Conservation (phyloP, 768 basidiomycete species). For the Sarcodon aspratus region DNA sequence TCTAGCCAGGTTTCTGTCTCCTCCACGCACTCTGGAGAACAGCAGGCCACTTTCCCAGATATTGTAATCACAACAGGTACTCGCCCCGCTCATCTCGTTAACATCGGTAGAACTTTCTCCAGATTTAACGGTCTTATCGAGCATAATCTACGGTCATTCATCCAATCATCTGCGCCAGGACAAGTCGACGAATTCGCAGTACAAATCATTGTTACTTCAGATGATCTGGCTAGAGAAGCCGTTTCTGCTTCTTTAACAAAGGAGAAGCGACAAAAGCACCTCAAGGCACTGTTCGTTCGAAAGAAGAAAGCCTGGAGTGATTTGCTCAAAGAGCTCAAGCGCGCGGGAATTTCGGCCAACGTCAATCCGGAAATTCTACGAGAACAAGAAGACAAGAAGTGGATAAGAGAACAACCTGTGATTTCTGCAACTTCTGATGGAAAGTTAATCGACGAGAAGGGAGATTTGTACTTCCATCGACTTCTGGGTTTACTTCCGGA, state of each 20-base stretch:
- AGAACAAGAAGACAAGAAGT: constrained; percentile 40
- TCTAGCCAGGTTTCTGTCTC: background rate
- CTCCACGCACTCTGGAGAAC: background rate
- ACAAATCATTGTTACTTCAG: constrained; percentile 53
- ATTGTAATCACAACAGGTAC: constrained; percentile 2
- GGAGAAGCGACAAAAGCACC: constrained; percentile 48
- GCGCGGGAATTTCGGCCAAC: constrained; percentile 60
- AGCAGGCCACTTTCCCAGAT: background rate
- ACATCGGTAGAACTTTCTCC: constrained; percentile 37
- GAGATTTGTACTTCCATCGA: constrained; percentile 41
- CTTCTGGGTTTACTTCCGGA: constrained; percentile 54
- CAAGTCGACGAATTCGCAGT: constrained; percentile 43
- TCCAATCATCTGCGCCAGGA: constrained; percentile 27
- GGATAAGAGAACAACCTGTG: constrained; percentile 55
- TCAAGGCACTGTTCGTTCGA: constrained; percentile 63
- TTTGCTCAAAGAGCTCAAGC: constrained; percentile 79
- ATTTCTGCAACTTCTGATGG: constrained; percentile 14
- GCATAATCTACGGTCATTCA: constrained; percentile 28
- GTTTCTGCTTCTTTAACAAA: constrained; percentile 29
- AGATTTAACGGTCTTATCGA: constrained; percentile 37
- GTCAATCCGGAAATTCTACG: constrained; percentile 60
- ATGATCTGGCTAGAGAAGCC: constrained; percentile 37
- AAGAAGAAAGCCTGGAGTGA: constrained; percentile 91
- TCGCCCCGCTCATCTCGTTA: constrained; percentile 27
- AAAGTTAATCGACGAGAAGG: background rate